Percentiles rank a stretch among this genome's conserved stretches.
These are phyloP conservation scores for Cornus suecica DNA, from an alignment of 148 eudicot genomes.

Conservation along the genomic window DNA sequence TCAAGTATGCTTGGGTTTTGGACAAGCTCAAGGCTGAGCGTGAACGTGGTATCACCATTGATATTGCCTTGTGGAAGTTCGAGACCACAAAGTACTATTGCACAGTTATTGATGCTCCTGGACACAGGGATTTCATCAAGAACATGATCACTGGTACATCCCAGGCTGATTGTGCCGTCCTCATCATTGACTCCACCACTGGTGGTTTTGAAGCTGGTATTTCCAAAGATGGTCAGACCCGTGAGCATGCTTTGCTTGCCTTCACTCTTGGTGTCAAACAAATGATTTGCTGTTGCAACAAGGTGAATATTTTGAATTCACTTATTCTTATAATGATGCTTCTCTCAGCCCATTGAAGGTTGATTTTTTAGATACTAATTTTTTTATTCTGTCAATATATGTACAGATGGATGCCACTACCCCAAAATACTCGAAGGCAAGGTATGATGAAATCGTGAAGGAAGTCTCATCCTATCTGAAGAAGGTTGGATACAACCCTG, in stretches of 20 bases:
- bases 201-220: conserved; percentile 68
- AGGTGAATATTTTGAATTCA: conserved; percentile 20
- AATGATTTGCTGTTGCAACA: conserved; percentile 58
- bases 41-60: conserved; percentile 66
- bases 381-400: neutral
- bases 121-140: conserved; percentile 60
- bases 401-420: conserved; percentile 36
- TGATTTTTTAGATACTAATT: neutral
- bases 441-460: conserved; percentile 34
- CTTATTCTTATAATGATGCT: neutral
- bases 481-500: conserved; percentile 42
- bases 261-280: conserved; percentile 62
- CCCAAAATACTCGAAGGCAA: conserved; percentile 33
- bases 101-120: conserved; percentile 63
- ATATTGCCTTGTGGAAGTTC: conserved; percentile 59
- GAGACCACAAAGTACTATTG: conserved; percentile 66
- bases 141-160: conserved; percentile 64
- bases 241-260: conserved; percentile 63
- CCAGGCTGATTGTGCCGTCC: conserved; percentile 61
- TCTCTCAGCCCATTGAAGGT: neutral
- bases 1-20: conserved; percentile 55
- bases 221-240: conserved; percentile 64
- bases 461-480: conserved; percentile 32
- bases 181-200: conserved; percentile 54
- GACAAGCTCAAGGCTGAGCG: conserved; percentile 68